Base-by-base conservation (phyloP, 768 basidiomycete species). In the Agrocybe chaxingu region DNA sequence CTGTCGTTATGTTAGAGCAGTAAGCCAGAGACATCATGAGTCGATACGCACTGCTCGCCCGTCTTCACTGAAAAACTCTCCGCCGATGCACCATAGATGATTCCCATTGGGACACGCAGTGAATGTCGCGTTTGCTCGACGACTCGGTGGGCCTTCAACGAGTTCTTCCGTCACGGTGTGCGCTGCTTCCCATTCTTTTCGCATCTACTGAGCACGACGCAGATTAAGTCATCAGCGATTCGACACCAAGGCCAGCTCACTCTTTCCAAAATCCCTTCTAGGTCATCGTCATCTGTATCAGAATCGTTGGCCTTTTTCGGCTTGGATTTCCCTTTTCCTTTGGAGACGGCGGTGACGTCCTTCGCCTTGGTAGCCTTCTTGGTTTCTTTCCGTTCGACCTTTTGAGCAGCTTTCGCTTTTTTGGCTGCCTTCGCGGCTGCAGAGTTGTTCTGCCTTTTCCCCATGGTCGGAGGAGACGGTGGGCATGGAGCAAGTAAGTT, bases 11-110 rank as follows among this genome's bases (percentile, higher is more conserved):
- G 19, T 29, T 33, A 8, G 16, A 2, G 19, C n/a, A 16, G 47
- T 40, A 31, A 50, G 49, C 18, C 45, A 31, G 8, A 29, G n/a
- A 19, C 2, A 36, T 31, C 19, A 39, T 2, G 42, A 19, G n/a
- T n/a, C 30, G 42, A 49, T 8, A 67, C 72, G 40, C 55, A 90
- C 87, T 11, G 90, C 86, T 62, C 82, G 88, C 8, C 82, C 82
- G 52, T 95, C 94, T 41, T 94, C 90, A 51, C 82, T 84, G 62
- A 93, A 95, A 64, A 84, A 92, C 62, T 93, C 92, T 5, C 91
- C 90, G 0, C 90, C 90, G 32, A 92, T 85, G 53, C 77, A 86
- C 88, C 87, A 95, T 0, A 94, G 71, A 64, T 92, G 79, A 53
- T 85, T 87, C 39, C 89, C 89, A 48, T 75, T 82, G 0, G 92